phyloP scores from a whole-genome alignment of 2,329 filamentous ascomycete genomes.

The Emergomyces orientalis region DNA sequence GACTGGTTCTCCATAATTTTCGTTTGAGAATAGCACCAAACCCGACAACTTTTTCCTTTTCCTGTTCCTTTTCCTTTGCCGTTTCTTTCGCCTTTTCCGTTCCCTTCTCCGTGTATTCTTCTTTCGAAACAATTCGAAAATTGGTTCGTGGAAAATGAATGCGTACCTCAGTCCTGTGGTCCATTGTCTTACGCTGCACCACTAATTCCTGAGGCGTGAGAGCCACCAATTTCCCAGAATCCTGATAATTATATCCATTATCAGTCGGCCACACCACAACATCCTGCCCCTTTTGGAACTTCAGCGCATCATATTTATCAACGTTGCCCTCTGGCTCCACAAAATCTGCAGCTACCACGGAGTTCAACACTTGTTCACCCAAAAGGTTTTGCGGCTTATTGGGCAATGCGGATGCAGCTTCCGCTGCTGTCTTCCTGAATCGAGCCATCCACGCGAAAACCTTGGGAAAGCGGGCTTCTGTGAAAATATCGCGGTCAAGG shows the following conservation, averaged over 20 bases:
- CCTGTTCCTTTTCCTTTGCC: background rate
- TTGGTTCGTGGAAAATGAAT: slow-evolving; percentile 52
- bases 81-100: background rate
- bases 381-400: slow-evolving; percentile 36
- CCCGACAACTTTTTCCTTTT: background rate
- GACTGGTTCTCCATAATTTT: background rate
- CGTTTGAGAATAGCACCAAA: background rate
- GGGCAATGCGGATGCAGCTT: slow-evolving; percentile 34
- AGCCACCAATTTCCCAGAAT: slow-evolving; percentile 47
- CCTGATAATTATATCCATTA: slow-evolving; percentile 50
- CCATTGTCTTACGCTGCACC: slow-evolving; percentile 42
- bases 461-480: slow-evolving; percentile 46
- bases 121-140: slow-evolving; percentile 20
- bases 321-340: slow-evolving; percentile 39
- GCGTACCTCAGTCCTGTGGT: slow-evolving; percentile 37
- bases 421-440: slow-evolving; percentile 45
- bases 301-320: slow-evolving; percentile 44
- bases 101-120: background rate
- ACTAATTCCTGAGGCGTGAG: slow-evolving; percentile 49
- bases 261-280: slow-evolving; percentile 56
- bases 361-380: slow-evolving; percentile 38
- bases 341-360: slow-evolving; percentile 38
- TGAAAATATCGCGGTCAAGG: slow-evolving; percentile 46
- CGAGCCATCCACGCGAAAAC: slow-evolving; percentile 56
- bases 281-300: slow-evolving; percentile 44